phyloP scores from a whole-genome alignment of 495 filamentous ascomycete genomes.

The Penicillium waksmanii region DNA sequence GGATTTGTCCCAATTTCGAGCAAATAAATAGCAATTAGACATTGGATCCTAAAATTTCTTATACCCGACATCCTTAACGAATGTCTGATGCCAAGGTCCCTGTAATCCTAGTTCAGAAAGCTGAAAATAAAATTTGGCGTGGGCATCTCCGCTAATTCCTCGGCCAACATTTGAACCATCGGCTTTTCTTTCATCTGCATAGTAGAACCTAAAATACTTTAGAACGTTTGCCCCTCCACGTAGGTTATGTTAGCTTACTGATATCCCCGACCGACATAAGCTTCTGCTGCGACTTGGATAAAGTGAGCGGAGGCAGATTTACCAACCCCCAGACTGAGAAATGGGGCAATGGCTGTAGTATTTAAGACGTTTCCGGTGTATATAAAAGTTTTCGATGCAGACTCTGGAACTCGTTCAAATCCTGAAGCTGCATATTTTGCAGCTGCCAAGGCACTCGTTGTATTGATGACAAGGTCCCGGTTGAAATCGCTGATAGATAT shows the following conservation, averaged over 20 bases:
- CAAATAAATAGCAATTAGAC: neutral
- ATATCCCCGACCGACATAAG: conserved; percentile 46
- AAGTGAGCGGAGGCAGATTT: conserved; percentile 51
- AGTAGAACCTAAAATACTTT: conserved; percentile 47
- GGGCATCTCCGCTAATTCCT: conserved; percentile 42
- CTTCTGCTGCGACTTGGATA: conserved; percentile 41
- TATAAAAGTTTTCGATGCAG: conserved; percentile 48
- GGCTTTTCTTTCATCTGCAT: conserved; percentile 47
- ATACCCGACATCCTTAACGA: conserved; percentile 50
- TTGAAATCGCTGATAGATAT: conserved; percentile 39
- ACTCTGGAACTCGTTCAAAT: conserved; percentile 41
- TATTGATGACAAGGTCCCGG: conserved; percentile 47
- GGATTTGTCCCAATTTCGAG: no score
- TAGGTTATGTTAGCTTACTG: no score
- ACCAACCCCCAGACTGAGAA: conserved; percentile 45
- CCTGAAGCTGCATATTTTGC: conserved; percentile 45
- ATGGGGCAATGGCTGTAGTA: conserved; percentile 23
- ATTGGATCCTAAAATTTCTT: conserved; percentile 27
- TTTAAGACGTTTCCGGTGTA: conserved; percentile 55
- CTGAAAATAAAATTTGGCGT: conserved; percentile 41
- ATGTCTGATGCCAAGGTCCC: conserved; percentile 50
- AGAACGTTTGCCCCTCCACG: no score
- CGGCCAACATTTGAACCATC: conserved; percentile 36
- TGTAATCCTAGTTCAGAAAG: conserved; percentile 40
- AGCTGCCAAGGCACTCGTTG: conserved; percentile 46